phyloP scores from a whole-genome alignment of 2,329 filamentous ascomycete species.

The Monosporascus sp. region DNA sequence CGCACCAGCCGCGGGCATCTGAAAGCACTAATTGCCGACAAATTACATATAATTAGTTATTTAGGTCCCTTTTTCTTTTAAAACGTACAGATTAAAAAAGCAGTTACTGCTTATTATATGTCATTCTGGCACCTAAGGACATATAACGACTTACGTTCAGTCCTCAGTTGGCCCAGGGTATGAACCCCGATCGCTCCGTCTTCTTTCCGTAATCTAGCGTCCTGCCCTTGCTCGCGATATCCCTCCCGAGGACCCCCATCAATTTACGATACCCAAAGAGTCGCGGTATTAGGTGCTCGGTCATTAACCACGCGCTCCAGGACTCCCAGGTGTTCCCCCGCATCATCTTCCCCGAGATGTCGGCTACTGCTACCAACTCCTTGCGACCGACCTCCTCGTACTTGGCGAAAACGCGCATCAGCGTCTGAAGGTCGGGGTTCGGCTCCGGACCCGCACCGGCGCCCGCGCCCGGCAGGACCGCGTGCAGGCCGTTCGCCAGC shows the following conservation, averaged over 20 bases:
- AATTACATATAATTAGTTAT: too few species aligned
- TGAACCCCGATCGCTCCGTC: background rate
- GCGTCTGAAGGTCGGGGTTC: background rate
- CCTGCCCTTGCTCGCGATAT: background rate
- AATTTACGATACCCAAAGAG: background rate
- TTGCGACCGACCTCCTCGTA: background rate
- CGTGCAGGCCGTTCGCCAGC: background rate
- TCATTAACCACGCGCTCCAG: background rate
- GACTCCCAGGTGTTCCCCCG: background rate
- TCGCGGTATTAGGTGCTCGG: background rate
- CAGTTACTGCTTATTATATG: too few species aligned
- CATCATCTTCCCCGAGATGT: background rate
- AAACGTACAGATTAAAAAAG: too few species aligned
- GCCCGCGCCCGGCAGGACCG: background rate
- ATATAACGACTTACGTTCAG: too few species aligned
- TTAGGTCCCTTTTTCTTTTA: too few species aligned
- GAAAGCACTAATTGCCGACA: too few species aligned
- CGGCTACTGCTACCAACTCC: background rate
- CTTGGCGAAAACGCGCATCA: background rate
- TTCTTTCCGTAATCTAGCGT: background rate
- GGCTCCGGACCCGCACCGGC: background rate
- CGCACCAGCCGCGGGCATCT: too few species aligned
- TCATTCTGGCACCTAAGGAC: too few species aligned
- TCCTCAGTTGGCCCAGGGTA: background rate
- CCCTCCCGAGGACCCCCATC: background rate